These are phyloP conservation scores for Aspergillus pseudotamarii DNA, from an alignment of 2,329 filamentous ascomycete species.

Conservation along the genomic window DNA sequence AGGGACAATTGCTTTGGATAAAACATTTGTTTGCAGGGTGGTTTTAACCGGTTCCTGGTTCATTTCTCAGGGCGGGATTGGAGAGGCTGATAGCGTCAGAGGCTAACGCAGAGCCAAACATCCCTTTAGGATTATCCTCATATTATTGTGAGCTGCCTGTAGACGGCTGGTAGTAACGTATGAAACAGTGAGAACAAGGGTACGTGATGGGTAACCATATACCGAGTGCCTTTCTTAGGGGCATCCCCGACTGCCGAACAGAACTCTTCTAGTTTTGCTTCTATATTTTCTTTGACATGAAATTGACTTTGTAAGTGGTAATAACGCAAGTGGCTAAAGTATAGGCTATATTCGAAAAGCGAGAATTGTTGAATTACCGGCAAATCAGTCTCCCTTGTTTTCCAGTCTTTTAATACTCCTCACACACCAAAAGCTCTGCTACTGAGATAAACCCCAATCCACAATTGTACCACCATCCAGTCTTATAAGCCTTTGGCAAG, in stretches of 20 bases:
- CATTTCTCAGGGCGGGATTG: not conserved
- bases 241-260: too few relatives aligned
- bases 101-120: too few relatives aligned
- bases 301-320: too few relatives aligned
- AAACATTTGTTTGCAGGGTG: rapidly evolving
- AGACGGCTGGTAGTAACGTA: not conserved
- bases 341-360: rapidly evolving
- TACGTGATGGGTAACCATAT: not conserved
- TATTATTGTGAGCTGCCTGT: not conserved
- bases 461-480: not conserved
- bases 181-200: not conserved
- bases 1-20: rapidly evolving
- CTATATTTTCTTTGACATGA: too few relatives aligned
- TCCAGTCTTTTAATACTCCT: not conserved
- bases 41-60: not conserved
- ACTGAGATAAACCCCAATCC: not conserved
- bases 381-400: not conserved
- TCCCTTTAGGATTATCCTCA: too few relatives aligned
- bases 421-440: not conserved
- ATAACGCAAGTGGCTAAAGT: not conserved
- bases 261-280: too few relatives aligned
- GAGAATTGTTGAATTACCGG: too few relatives aligned
- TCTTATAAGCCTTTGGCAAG: not conserved
- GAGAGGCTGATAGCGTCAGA: not conserved
- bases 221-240: not conserved